Conservation (phyloP, 805 yeast genomes). For the Saturnispora gosingensis region DNA sequence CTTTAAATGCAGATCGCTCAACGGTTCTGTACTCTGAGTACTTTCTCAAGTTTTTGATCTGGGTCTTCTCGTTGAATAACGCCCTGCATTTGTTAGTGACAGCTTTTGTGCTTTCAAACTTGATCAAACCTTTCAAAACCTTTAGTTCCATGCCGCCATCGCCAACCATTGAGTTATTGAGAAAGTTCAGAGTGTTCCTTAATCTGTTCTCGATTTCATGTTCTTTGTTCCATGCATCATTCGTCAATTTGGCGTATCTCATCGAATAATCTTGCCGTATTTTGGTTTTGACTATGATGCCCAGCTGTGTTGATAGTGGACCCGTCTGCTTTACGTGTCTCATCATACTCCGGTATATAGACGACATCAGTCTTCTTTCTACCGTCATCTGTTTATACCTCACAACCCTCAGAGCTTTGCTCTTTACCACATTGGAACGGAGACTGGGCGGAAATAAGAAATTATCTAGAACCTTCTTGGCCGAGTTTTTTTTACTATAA, state of each 20-base stretch:
- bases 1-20: conserved; percentile 1
- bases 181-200: conserved; percentile 1
- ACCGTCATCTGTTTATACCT: neutral
- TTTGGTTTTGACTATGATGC: neutral
- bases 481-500: neutral
- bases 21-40: neutral
- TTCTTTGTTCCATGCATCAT: neutral
- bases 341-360: neutral
- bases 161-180: neutral
- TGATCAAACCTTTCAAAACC: neutral
- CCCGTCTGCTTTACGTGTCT: neutral
- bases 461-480: neutral
- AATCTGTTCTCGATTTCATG: neutral
- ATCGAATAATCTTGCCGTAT: conserved; percentile 1
- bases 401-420: neutral
- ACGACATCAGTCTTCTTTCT: neutral
- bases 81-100: neutral
- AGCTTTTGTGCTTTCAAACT: conserved; percentile 4
- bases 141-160: neutral
- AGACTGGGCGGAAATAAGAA: neutral
- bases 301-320: neutral
- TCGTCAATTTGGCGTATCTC: neutral
- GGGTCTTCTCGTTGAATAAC: neutral
- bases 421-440: neutral
- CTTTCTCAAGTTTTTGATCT: neutral